Percentiles rank a stretch among this genome's conserved stretches.
Evolutionary conservation across 2,329 filamentous ascomycete genomes (phyloP).

Genomic region (Apiospora hydei): DNA sequence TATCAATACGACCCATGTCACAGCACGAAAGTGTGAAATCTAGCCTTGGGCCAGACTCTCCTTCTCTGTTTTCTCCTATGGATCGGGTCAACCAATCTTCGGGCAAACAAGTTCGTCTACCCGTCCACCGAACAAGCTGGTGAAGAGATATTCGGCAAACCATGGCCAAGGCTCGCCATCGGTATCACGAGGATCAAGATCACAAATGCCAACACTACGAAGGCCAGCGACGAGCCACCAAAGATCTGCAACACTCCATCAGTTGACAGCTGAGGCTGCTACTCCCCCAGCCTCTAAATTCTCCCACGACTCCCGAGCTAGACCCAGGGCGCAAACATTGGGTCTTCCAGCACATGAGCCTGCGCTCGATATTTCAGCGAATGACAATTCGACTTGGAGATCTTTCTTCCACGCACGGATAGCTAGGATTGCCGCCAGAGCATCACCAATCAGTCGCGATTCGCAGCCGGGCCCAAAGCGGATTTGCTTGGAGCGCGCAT

Average conservation of each 20-base stretch:
- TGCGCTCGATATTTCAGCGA: conserved; percentile 23
- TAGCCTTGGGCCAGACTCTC: conserved; percentile 70
- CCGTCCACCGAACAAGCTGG: conserved; percentile 74
- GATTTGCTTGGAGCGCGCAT: conserved; percentile 42
- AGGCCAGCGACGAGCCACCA: conserved; percentile 83
- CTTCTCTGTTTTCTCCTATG: conserved; percentile 72
- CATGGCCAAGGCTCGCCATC: conserved; percentile 53
- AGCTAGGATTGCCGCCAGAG: conserved; percentile 32
- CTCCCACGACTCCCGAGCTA: conserved; percentile 45
- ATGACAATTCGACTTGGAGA: conserved; percentile 51
- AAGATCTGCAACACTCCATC: conserved; percentile 73
- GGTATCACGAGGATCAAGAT: conserved; percentile 57
- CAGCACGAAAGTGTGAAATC: conserved; percentile 71
- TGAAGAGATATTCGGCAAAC: conserved; percentile 73
- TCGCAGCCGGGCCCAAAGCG: conserved; percentile 38
- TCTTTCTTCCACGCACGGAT: conserved; percentile 63
- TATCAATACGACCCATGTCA: conserved; percentile 71
- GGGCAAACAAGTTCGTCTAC: conserved; percentile 47
- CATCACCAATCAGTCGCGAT: conserved; percentile 38
- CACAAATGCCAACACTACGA: conserved; percentile 71
- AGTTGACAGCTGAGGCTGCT: conserved; percentile 43
- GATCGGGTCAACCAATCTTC: conserved; percentile 71
- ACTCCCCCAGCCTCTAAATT: conserved; percentile 38
- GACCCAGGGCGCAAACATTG: conserved; percentile 40
- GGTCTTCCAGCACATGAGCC: conserved; percentile 31